A percentile compares a stretch with the other conserved stretches of the same genome.
These are phyloP conservation scores for Lecanicillium sp. DNA, from an alignment of 2,329 filamentous ascomycete genomes.

Conservation along the genomic window DNA sequence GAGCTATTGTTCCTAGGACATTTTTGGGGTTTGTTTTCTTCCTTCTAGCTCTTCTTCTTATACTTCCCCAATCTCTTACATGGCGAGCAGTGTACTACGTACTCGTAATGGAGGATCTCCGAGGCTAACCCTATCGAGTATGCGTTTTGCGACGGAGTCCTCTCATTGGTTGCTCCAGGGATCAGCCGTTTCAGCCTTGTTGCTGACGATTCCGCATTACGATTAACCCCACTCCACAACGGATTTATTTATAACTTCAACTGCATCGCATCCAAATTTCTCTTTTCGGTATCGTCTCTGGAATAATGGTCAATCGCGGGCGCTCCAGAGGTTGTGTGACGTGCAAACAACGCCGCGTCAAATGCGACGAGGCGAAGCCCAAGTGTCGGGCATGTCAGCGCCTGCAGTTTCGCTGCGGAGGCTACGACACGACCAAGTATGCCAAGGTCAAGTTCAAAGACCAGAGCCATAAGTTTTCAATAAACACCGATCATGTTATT, in stretches of 20 bases:
- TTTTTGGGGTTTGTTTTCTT: neutral
- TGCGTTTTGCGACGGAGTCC: neutral
- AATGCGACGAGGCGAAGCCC: conserved; percentile 21
- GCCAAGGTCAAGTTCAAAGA: neutral
- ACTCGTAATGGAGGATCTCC: neutral
- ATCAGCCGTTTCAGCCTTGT: neutral
- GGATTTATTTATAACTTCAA: too few relatives aligned
- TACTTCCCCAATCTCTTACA: neutral
- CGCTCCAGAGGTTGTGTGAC: conserved; percentile 11
- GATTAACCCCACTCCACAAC: too few relatives aligned
- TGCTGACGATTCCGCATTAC: neutral
- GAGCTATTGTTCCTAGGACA: neutral
- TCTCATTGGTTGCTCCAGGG: too few relatives aligned
- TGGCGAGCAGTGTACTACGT: neutral
- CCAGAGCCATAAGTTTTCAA: neutral
- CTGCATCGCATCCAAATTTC: too few relatives aligned
- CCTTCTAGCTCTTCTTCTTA: neutral
- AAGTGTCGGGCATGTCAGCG: conserved; percentile 12
- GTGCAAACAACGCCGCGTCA: conserved; percentile 19
- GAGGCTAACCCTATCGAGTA: neutral
- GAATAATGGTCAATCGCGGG: conserved; percentile 2
- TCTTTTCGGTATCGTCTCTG: neutral
- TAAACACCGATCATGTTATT: neutral
- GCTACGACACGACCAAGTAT: neutral
- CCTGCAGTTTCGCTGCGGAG: conserved; percentile 3